phyloP scores from a whole-genome alignment of 2,329 filamentous ascomycete genomes.

The Fusarium sp. region DNA sequence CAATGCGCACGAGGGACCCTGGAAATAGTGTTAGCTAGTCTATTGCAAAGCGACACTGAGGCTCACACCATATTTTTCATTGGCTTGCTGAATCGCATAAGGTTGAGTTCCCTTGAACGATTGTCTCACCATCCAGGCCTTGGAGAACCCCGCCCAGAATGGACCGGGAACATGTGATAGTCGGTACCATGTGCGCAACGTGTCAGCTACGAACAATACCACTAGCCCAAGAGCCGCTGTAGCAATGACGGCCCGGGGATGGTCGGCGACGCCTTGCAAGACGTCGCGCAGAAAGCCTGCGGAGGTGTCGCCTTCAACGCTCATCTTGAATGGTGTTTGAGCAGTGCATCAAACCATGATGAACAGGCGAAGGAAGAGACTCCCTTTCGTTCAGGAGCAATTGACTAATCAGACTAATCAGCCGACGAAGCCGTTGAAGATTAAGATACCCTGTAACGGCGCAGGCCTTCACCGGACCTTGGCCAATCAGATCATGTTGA shows the following conservation, averaged over 20 bases:
- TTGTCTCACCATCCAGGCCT: constrained; percentile 48
- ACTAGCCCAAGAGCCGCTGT: not conserved
- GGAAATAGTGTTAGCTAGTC: not conserved
- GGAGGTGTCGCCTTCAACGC: not conserved
- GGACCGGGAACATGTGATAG: constrained; percentile 52
- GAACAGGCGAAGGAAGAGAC: not conserved
- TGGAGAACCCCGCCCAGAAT: constrained; percentile 49
- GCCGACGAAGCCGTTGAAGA: not conserved
- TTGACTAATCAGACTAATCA: not conserved
- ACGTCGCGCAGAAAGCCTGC: not conserved
- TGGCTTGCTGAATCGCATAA: constrained; percentile 33
- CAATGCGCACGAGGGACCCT: constrained; percentile 14
- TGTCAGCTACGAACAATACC: constrained; percentile 23
- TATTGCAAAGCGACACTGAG: accelerated
- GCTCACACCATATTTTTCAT: constrained; percentile 16
- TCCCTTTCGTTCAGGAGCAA: not conserved
- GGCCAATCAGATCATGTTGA: not conserved
- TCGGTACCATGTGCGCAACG: constrained; percentile 45
- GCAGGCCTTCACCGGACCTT: not conserved
- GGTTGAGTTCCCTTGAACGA: constrained; percentile 45
- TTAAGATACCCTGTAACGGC: not conserved
- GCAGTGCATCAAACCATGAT: not conserved
- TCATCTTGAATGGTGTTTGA: not conserved
- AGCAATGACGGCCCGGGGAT: not conserved
- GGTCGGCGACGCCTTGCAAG: not conserved